Conservation (phyloP, 2,329 filamentous ascomycete genomes). For the Uncinocarpus reesii region DNA sequence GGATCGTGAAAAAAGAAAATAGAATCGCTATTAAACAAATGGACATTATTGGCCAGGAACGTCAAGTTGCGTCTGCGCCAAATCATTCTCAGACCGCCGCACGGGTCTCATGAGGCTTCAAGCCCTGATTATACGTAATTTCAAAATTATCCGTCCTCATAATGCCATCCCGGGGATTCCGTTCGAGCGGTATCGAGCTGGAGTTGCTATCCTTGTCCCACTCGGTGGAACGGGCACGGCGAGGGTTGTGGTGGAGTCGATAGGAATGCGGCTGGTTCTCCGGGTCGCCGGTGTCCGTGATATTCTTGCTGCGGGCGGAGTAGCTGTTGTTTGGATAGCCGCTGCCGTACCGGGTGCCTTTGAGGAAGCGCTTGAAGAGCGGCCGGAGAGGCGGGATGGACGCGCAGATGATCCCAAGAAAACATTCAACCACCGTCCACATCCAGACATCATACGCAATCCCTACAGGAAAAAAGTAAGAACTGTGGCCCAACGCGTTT, state of each 20-base stretch:
- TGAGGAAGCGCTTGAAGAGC: conserved; percentile 10
- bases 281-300: not conserved
- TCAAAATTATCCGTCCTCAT: conserved; percentile 9
- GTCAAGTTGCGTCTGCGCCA: no score
- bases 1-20: no score
- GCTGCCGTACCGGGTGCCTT: conserved; percentile 7
- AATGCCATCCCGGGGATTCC: conserved; percentile 1
- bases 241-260: not conserved
- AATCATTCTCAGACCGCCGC: conserved; percentile 1
- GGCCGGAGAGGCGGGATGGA: conserved; percentile 9
- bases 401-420: conserved; percentile 12
- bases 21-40: no score
- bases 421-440: conserved; percentile 6
- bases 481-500: not conserved
- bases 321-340: conserved; percentile 1
- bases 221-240: conserved; percentile 2
- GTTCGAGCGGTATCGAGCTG: conserved; percentile 5
- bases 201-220: conserved; percentile 12
- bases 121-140: not conserved
- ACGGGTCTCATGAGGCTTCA: not conserved
- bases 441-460: conserved; percentile 11
- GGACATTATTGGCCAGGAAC: no score
- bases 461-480: conserved; percentile 5
- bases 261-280: not conserved
- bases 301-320: conserved; percentile 2